Percentiles rank a stretch among this genome's conserved stretches.
These are phyloP conservation scores for Leucosporidium scottii DNA, from an alignment of 768 basidiomycete species.

Conservation along the genomic window DNA sequence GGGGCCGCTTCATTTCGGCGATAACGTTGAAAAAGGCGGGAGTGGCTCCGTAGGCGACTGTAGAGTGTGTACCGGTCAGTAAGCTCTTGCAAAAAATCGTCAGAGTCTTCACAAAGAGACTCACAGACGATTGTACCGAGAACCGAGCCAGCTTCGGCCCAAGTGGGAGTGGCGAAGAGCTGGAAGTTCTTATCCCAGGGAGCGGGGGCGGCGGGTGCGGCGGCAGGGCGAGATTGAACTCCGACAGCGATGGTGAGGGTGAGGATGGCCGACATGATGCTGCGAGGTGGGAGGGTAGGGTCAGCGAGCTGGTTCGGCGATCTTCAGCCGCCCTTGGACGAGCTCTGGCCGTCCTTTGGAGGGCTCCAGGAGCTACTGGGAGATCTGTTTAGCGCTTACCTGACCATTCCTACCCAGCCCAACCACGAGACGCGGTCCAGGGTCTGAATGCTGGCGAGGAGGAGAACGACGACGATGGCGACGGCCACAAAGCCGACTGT, in stretches of 20 bases:
- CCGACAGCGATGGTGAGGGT: slow-evolving; percentile 31
- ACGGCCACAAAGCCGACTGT: not conserved
- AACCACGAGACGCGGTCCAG: slow-evolving; percentile 25
- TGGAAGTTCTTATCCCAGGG: slow-evolving; percentile 32
- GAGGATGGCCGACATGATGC: slow-evolving; percentile 24
- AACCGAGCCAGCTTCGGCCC: not conserved
- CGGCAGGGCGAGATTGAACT: slow-evolving; percentile 19
- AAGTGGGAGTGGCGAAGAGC: not conserved
- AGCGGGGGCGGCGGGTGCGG: slow-evolving; percentile 14
- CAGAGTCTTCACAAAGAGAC: no score
- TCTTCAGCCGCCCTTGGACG: no score
- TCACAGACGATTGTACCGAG: not conserved
- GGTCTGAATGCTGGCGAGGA: slow-evolving; percentile 27
- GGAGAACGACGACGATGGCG: not conserved
- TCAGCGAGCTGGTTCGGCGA: no score
- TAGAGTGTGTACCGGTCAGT: no score
- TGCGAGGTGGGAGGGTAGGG: no score
- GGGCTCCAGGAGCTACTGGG: no score
- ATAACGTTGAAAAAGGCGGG: slow-evolving; percentile 24
- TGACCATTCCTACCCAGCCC: slow-evolving; percentile 24
- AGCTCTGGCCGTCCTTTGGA: no score
- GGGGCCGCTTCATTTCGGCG: slow-evolving; percentile 27
- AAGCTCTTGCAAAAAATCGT: no score
- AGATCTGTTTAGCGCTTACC: no score
- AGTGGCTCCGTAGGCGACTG: slow-evolving; percentile 22